Evolutionary conservation across 257 asterid genomes (phyloP), one percentile per base, ranked within the genome.

Genomic region (Solanum chiquidenum): DNA sequence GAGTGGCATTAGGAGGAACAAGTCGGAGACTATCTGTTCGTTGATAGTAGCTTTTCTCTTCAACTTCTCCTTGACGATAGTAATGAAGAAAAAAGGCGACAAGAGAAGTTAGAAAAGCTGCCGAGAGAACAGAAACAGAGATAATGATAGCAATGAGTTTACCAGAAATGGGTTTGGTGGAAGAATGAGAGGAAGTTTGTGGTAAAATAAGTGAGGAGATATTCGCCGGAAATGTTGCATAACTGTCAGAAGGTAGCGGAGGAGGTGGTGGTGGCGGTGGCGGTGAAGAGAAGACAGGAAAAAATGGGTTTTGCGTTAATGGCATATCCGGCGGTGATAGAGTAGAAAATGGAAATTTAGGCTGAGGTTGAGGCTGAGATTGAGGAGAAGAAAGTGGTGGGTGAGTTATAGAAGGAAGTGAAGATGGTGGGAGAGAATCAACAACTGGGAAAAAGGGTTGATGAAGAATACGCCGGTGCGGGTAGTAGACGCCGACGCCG

Each of bases 161-260:
- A 29, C 34, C 88, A 2, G 86, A 74, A 33, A 76, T 76, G 60
- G 52, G 34, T 80, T 91, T 90, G 27, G 91, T 82, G 86, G 95
- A 93, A 83, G 86, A 91, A 87, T 87, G 90, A 58, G 96, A 75
- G 88, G 95, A 88, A 23, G 98, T 80, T 27, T 79, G 93, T 9
- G 98, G 99, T 82, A 94, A 92, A 88, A 93, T 94, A 87, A 95
- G 94, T 86, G 98, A 95, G 86, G 99, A 96, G 85, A 96, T 93
- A 84, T 96, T 96, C 84, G 99, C 98, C 21, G 99, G 98, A 55
- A 94, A 93, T 1, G 96, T 91, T 42, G 94, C 87, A 58, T 91
- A 60, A n/a, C 92, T 69, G 75, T 91, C 66, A 73, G 90, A 31
- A 69, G 92, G 38, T 79, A 62, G 40, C 1, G 92, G 87, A n/a